A percentile compares a stretch with the other conserved stretches of the same genome.
Conservation (phyloP, 2,329 filamentous ascomycete genomes). For the Elsinoe australis region DNA sequence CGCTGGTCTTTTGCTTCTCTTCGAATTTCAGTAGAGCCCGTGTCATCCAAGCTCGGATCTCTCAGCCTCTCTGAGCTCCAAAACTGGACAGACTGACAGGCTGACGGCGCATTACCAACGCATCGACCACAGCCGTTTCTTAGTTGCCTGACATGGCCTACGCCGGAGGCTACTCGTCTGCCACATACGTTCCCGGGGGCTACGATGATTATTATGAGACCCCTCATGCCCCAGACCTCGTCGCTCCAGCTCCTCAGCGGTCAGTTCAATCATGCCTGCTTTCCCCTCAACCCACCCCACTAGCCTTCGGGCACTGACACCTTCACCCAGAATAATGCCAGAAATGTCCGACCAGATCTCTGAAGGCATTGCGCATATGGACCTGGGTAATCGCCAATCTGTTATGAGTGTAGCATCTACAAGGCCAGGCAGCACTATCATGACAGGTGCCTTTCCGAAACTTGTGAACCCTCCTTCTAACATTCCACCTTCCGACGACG, state of each 20-base stretch:
- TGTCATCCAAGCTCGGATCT: conserved; percentile 10
- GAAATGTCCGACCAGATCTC: conserved; percentile 97
- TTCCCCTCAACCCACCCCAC: conserved; percentile 27
- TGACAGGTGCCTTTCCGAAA: conserved; percentile 87
- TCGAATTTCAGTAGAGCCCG: conserved; percentile 3
- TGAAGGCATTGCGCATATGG: conserved; percentile 83
- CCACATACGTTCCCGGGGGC: conserved; percentile 61
- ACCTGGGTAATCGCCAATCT: conserved; percentile 41
- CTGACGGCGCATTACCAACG: conserved; percentile 2
- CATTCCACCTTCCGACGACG: conserved; percentile 86
- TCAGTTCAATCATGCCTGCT: conserved; percentile 33
- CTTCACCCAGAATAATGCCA: conserved; percentile 66
- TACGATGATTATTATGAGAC: conserved; percentile 62
- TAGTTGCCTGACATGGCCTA: conserved; percentile 20
- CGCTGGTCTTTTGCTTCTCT: conserved; percentile 5
- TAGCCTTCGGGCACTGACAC: conserved; percentile 16
- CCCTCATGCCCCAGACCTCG: conserved; percentile 49
- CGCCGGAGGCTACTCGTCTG: conserved; percentile 31
- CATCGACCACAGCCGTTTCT: conserved; percentile 4
- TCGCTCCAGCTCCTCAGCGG: conserved; percentile 64
- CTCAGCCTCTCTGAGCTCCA: conserved; percentile 7
- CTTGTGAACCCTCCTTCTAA: conserved; percentile 71
- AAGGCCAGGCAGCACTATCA: conserved; percentile 52
- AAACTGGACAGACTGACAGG: too few relatives aligned
- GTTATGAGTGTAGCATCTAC: conserved; percentile 30